Conservation (phyloP, 208 protist species). For the Leishmania tarentolae region DNA sequence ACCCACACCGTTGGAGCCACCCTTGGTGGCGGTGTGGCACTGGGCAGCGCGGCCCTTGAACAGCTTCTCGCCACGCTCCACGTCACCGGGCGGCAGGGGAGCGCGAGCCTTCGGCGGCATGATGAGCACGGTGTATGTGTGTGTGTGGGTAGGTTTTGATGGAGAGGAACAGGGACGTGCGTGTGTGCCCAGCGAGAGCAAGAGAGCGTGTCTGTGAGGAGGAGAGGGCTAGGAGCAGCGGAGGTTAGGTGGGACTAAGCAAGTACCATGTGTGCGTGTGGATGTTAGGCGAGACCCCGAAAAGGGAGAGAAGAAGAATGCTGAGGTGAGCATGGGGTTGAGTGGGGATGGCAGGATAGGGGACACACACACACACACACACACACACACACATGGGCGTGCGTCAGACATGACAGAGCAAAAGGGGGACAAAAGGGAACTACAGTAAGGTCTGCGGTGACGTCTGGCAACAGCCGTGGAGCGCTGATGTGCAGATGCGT, state of each 20-base stretch:
- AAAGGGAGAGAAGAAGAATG: background rate
- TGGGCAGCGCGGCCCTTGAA: slow-evolving; percentile 94
- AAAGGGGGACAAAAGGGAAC: background rate
- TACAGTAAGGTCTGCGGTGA: background rate
- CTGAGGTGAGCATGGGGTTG: background rate
- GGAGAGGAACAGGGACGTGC: background rate
- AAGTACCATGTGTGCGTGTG: background rate
- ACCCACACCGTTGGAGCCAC: slow-evolving; percentile 91
- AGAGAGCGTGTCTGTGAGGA: background rate
- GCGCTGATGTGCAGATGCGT: background rate
- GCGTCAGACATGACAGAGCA: background rate
- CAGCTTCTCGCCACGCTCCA: slow-evolving; percentile 87
- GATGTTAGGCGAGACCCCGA: background rate
- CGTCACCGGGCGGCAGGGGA: slow-evolving; percentile 81
- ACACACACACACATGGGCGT: background rate
- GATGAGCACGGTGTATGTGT: slow-evolving; percentile 10
- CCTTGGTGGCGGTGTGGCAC: slow-evolving; percentile 92
- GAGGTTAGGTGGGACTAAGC: background rate
- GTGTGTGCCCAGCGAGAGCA: background rate
- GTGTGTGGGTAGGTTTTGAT: background rate
- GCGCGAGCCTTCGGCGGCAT: slow-evolving; percentile 77
- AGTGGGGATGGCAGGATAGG: background rate
- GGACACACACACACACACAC: background rate
- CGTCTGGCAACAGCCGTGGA: background rate
- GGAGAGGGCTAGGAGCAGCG: background rate